Evolutionary conservation across 257 asterid genomes (phyloP).

Genomic region (Ilex asprella): DNA sequence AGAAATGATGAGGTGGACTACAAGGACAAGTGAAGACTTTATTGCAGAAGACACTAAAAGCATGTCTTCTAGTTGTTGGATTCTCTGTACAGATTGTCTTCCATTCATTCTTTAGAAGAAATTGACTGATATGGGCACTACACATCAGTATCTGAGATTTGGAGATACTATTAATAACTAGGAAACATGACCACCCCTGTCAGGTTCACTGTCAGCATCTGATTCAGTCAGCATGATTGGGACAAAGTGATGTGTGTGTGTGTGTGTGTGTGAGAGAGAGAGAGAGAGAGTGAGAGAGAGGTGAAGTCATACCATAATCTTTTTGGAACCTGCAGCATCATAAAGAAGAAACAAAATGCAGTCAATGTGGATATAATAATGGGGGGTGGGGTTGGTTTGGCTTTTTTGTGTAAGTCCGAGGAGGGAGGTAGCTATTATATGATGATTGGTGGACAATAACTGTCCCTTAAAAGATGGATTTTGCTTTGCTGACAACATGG

Average conservation of each 20-base stretch:
- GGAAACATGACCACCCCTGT: neutral
- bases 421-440: no score
- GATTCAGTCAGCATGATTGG: no score
- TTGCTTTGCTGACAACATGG: slow-evolving; percentile 20
- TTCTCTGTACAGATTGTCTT: neutral
- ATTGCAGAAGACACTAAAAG: neutral
- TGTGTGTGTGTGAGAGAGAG: neutral
- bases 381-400: no score
- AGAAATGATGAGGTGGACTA: slow-evolving; percentile 1
- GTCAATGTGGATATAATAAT: no score
- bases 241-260: neutral
- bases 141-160: neutral
- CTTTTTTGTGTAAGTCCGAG: no score
- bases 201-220: neutral
- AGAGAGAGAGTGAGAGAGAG: no score
- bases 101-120: neutral
- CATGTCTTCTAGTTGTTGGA: neutral
- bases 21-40: neutral
- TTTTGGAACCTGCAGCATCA: no score
- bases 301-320: no score
- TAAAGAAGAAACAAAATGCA: no score
- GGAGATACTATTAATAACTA: no score
- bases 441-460: no score
- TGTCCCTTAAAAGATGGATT: no score
- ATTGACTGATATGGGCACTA: neutral